A percentile compares a stretch with the other conserved stretches of the same genome.
These are phyloP conservation scores for Nakaseomyces glabratus DNA, from an alignment of 1,139 yeast species.

Conservation along the genomic window DNA sequence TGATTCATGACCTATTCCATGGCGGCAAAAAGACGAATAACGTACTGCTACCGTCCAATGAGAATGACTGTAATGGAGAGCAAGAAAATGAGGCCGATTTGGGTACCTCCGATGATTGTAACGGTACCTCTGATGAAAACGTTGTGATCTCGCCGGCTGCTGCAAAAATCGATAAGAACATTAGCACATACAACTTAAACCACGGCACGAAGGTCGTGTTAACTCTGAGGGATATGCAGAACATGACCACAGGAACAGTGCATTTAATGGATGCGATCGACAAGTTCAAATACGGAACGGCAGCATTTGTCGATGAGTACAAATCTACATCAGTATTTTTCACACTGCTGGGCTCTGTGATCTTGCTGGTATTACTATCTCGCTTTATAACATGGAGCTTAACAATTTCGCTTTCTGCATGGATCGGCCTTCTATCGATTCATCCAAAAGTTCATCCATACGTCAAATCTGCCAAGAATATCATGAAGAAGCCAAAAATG, in stretches of 20 bases:
- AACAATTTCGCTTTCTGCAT: conserved; percentile 44
- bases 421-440: conserved; percentile 42
- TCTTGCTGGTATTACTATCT: conserved; percentile 45
- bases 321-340: conserved; percentile 48
- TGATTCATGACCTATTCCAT: conserved; percentile 43
- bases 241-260: conserved; percentile 50
- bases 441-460: conserved; percentile 48
- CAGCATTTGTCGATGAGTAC: conserved; percentile 65
- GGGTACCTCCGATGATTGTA: neutral
- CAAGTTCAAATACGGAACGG: conserved; percentile 49
- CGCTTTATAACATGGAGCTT: conserved; percentile 60
- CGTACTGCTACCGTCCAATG: conserved; percentile 15
- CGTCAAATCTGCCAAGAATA: conserved; percentile 26
- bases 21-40: conserved; percentile 29
- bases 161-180: conserved; percentile 10
- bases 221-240: conserved; percentile 39
- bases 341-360: conserved; percentile 37
- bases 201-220: conserved; percentile 34
- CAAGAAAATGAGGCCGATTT: conserved; percentile 15
- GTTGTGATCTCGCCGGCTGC: no score
- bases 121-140: neutral
- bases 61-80: conserved; percentile 21
- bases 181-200: conserved; percentile 22
- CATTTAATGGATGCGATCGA: conserved; percentile 46
- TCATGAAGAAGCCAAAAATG: conserved; percentile 18